These are phyloP conservation scores for Lasiodiplodia sp. DNA, from an alignment of 2,329 filamentous ascomycete species.

Conservation along the genomic window DNA sequence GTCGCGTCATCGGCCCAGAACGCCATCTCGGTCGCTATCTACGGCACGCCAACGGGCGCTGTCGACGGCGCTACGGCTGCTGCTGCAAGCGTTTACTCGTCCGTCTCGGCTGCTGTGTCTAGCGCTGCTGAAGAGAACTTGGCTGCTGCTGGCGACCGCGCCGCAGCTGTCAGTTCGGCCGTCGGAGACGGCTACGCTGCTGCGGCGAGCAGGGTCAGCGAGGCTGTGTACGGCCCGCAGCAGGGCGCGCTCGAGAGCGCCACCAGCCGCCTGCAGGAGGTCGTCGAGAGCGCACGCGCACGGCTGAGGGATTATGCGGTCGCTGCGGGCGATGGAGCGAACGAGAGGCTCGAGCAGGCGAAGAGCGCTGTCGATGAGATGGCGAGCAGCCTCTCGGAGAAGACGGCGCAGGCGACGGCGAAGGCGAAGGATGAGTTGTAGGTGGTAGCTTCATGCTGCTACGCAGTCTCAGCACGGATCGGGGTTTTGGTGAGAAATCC, in stretches of 20 bases:
- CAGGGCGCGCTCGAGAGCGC: conserved; percentile 56
- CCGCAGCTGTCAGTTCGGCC: conserved; percentile 34
- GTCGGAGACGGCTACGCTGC: conserved; percentile 38
- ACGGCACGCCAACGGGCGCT: conserved; percentile 57
- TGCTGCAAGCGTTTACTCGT: conserved; percentile 54
- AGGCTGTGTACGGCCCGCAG: conserved; percentile 57
- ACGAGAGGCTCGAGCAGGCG: conserved; percentile 44
- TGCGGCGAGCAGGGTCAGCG: conserved; percentile 47
- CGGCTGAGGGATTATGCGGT: conserved; percentile 51
- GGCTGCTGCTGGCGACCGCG: conserved; percentile 36
- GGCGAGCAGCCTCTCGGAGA: conserved; percentile 53
- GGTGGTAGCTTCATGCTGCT: background rate
- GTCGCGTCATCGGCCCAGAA: conserved; percentile 63
- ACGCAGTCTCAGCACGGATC: background rate
- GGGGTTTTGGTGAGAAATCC: background rate
- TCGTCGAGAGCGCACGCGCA: conserved; percentile 54
- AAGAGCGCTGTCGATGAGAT: conserved; percentile 54
- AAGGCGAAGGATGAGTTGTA: conserved; percentile 62
- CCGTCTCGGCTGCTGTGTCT: conserved; percentile 47
- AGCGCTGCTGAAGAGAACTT: conserved; percentile 52
- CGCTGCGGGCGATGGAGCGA: conserved; percentile 39
- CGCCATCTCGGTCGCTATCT: conserved; percentile 65
- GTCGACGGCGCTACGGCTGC: conserved; percentile 54
- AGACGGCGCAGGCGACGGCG: conserved; percentile 49
- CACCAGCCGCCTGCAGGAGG: conserved; percentile 49